phyloP scores from a whole-genome alignment of 257 asterid genomes.

The Marsdenia floribunda region DNA sequence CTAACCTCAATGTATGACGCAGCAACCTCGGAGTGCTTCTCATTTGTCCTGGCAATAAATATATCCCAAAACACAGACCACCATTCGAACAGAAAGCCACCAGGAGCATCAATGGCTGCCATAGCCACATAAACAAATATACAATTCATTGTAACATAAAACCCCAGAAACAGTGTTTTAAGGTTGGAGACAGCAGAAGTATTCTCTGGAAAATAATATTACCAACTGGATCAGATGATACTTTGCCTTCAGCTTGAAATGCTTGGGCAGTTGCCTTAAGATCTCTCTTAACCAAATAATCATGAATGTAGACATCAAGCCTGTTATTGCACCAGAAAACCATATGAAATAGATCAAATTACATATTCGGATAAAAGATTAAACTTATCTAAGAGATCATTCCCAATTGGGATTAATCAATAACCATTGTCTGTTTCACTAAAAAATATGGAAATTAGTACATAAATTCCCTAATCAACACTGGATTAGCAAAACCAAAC shows the following conservation, averaged over 20 bases:
- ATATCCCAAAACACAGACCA: conserved; percentile 99
- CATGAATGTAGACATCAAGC: conserved; percentile 95
- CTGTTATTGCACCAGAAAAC: conserved; percentile 32
- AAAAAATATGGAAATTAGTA: too few species aligned
- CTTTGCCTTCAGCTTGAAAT: conserved; percentile 97
- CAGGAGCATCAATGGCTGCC: conserved; percentile 99
- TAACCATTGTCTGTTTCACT: too few species aligned
- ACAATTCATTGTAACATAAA: background rate
- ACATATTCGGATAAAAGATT: background rate
- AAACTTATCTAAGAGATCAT: background rate
- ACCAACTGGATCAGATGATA: conserved; percentile 98
- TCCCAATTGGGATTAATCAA: too few species aligned
- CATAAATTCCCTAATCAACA: background rate
- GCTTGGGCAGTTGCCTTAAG: conserved; percentile 96
- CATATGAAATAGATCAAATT: background rate
- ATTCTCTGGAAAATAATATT: conserved; percentile 15
- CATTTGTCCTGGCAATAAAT: conserved; percentile 95
- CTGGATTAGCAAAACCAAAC: background rate
- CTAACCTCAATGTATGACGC: conserved; percentile 98
- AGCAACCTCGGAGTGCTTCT: conserved; percentile 98
- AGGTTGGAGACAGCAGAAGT: background rate
- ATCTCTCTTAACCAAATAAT: conserved; percentile 93
- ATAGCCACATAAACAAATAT: conserved; percentile 10
- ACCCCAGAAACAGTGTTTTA: background rate
- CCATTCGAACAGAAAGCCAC: conserved; percentile 98